Evolutionary conservation across 192 early-diverging fungal species (phyloP).

Genomic region (Spizellomyces punctatus): DNA sequence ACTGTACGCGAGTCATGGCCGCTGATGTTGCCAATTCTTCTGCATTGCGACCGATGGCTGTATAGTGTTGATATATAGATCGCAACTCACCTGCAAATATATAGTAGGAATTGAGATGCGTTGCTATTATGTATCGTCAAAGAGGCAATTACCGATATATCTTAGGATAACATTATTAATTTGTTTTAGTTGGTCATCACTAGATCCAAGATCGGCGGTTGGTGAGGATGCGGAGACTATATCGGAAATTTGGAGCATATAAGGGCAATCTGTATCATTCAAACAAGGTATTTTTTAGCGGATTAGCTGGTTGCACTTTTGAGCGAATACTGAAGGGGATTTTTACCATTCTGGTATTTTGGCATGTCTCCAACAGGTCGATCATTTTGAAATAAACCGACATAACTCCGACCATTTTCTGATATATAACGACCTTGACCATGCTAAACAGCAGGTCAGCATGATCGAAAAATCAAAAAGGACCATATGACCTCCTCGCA

Average conservation of each 20-base stretch:
- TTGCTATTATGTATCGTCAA: too few species aligned
- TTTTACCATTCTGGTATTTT: conserved; percentile 44
- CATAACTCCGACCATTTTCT: conserved; percentile 52
- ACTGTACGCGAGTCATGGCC: conserved; percentile 35
- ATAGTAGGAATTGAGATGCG: too few species aligned
- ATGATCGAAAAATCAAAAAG: background rate
- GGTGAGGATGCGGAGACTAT: conserved; percentile 9
- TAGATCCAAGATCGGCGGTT: conserved; percentile 1
- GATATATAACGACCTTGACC: conserved; percentile 47
- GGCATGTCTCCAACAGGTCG: conserved; percentile 25
- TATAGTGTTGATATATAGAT: conserved; percentile 45
- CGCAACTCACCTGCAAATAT: conserved; percentile 29
- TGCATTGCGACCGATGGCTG: conserved; percentile 2
- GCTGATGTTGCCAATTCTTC: background rate
- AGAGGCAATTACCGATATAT: conserved; percentile 28
- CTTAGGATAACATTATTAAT: conserved; percentile 51
- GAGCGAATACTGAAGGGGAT: background rate
- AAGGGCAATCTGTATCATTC: conserved; percentile 36
- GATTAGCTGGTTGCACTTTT: background rate
- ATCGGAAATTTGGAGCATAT: conserved; percentile 38
- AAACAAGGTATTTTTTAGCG: background rate
- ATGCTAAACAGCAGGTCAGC: conserved; percentile 27
- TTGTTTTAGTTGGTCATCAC: conserved; percentile 32
- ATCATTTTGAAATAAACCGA: conserved; percentile 50
- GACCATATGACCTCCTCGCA: too few species aligned